Base-by-base conservation (phyloP, 805 yeast species). In the Clavispora vitiphila region DNA sequence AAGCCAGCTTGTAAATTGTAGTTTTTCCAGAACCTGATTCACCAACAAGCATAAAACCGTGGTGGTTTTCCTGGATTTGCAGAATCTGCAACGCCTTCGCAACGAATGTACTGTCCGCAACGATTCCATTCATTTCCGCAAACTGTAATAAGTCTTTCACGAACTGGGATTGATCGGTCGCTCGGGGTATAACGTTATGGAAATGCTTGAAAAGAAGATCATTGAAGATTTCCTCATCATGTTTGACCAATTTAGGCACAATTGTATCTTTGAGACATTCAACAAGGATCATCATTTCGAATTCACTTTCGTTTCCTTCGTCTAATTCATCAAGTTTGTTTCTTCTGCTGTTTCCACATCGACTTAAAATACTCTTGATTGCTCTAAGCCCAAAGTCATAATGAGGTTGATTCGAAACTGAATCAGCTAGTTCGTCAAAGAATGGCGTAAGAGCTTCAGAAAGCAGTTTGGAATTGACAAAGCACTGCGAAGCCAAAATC, bases 301-400 rank as follows among this genome's bases (percentile, higher is more conserved):
- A 9, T 4, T 25, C 34, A 9, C n/a, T 12, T 3, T 25, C 39
- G 7, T 29, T 15, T 8, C 32, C 32, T 16, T 15, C 32, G 9
- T 8, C 32, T 1, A 25, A 32, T 4, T 19, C 34, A 2, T 20
- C 26, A 11, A 32, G 11, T 10, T 29, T 29, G 19, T 7, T 29
- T 37, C 75, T 58, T 42, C 62, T 68, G 8, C 76, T 50, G 12
- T 55, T 47, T 2, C 88, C 86, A 48, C 90, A 80, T 41, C 74
- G 74, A 8, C 67, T 61, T 14, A 91, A 58, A 1, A 82, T 77
- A 29, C 80, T 71, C 54, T 90, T 91, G 43, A 91, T 59, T 0
- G 96, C 81, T 44, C 98, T 71, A 34, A 91, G 63, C 0, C 97
- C 96, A 72, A 91, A 91, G 54, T 91, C 97, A 52, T 91, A 91